These are phyloP conservation scores for Chamaecrista fasciculata DNA, from an alignment of 306 rosid species.

Conservation along the genomic window DNA sequence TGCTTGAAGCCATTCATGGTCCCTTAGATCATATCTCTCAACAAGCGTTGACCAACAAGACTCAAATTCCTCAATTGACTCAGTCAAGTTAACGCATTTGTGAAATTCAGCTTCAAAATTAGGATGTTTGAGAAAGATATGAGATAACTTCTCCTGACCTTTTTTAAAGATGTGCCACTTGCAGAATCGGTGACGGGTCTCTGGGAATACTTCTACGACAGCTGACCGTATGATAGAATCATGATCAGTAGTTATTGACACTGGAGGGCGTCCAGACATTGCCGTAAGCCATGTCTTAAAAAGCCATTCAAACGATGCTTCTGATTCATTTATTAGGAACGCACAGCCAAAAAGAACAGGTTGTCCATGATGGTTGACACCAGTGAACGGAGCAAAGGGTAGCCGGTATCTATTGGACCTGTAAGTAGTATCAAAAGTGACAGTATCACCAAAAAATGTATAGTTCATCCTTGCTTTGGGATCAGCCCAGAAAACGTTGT, in stretches of 20 bases:
- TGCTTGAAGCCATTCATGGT: constrained; percentile 92
- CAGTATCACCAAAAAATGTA: constrained; percentile 88
- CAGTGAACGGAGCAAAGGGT: constrained; percentile 97
- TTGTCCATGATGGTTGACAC: constrained; percentile 95
- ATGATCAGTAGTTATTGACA: constrained; percentile 90
- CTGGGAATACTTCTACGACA: constrained; percentile 74
- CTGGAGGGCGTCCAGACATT: constrained; percentile 84
- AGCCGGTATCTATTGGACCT: constrained; percentile 94
- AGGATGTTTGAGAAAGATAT: constrained; percentile 83
- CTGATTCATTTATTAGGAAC: constrained; percentile 85
- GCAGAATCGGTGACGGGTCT: constrained; percentile 93
- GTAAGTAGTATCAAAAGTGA: constrained; percentile 95
- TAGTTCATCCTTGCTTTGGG: constrained; percentile 85
- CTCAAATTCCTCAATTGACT: constrained; percentile 92
- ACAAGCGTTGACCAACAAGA: constrained; percentile 85
- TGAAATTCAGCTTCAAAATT: constrained; percentile 94
- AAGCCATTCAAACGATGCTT: constrained; percentile 88
- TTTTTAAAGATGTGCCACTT: constrained; percentile 98
- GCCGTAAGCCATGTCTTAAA: constrained; percentile 93
- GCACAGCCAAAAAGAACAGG: constrained; percentile 98
- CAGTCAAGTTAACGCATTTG: constrained; percentile 91
- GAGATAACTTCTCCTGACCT: constrained; percentile 93
- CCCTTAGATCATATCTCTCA: constrained; percentile 82
- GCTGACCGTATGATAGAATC: constrained; percentile 83
- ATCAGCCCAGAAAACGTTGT: constrained; percentile 94